phyloP scores from a whole-genome alignment of 495 filamentous ascomycete genomes.

The Pyrenula aspistea region DNA sequence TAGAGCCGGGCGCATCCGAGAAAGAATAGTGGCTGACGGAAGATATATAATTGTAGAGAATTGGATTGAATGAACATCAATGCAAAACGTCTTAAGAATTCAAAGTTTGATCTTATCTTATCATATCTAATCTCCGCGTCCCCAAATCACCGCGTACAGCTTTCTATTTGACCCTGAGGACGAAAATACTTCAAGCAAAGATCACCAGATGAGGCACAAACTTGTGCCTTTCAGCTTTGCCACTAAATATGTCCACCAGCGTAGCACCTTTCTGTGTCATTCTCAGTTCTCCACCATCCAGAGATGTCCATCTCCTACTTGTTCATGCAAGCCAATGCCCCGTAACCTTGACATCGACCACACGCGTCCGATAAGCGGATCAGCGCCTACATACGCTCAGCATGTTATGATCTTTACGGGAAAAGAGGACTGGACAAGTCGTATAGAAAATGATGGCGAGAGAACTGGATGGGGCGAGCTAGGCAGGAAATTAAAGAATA shows the following conservation, averaged over 20 bases:
- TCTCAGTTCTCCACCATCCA: not conserved
- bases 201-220: too few relatives aligned
- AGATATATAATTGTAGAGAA: too few relatives aligned
- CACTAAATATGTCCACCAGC: too few relatives aligned
- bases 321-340: not conserved
- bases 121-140: too few relatives aligned
- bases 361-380: constrained; percentile 51
- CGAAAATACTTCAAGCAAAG: too few relatives aligned
- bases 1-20: not conserved
- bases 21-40: not conserved
- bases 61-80: too few relatives aligned
- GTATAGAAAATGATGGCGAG: constrained; percentile 52
- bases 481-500: constrained; percentile 54
- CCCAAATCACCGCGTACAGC: too few relatives aligned
- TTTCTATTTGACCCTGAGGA: too few relatives aligned
- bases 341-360: constrained; percentile 45
- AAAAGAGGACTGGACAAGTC: constrained; percentile 62
- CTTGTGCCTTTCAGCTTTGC: too few relatives aligned
- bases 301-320: not conserved
- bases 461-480: constrained; percentile 38
- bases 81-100: not conserved
- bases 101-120: not conserved
- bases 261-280: too few relatives aligned
- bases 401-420: constrained; percentile 79
- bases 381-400: constrained; percentile 67